Evolutionary conservation across 2,329 filamentous ascomycete genomes (phyloP), one percentile per base, ranked within the genome.

Genomic region (Hymenoscyphus fructigenus): DNA sequence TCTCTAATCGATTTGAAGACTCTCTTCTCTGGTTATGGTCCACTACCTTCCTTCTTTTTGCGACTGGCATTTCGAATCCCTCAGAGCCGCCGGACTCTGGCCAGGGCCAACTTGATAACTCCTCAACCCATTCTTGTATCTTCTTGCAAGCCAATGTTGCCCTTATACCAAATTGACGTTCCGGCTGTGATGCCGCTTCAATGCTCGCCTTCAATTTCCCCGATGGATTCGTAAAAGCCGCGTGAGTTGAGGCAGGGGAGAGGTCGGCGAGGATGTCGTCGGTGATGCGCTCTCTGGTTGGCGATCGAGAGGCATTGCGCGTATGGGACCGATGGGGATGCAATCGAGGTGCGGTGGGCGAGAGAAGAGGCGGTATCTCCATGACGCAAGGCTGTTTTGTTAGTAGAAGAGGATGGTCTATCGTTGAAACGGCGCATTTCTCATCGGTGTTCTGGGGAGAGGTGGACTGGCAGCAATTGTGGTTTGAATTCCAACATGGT

Each of bases 51-150:
- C 77, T 78, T 65, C 76, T 78, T 70, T 80, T 81, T 62, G 74
- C 65, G 50, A 73, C 70, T 12, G 84, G 82, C 68, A 78, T 75
- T 71, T 85, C 81, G 66, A 89, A 89, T 7, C 86, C 87, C 0
- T 79, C 75, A 2, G 84, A 80, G 47, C 82, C 82, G 15, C 77
- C 77, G 3, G 76, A 72, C 1, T 78, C 72, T 1, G 85, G 83
- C 87, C 87, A 88, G 1, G 79, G 76, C 87, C 86, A 88, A 56
- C 78, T 74, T 56, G 80, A 78, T 47, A 95, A 81, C 79, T 95
- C 91, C n/a, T 85, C 81, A 29, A 91, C 82, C 91, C 91, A 95
- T 73, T 86, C 83, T 76, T 89, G 84, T 67, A 95, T 86, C 68
- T 85, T 87, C 71, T 89, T 86, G 14, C 90, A 90, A 17, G 90